A percentile compares a stretch with the other conserved stretches of the same genome.
Evolutionary conservation across 1,284 basidiomycete genomes (phyloP).

Genomic region (Puccinia triticina): DNA sequence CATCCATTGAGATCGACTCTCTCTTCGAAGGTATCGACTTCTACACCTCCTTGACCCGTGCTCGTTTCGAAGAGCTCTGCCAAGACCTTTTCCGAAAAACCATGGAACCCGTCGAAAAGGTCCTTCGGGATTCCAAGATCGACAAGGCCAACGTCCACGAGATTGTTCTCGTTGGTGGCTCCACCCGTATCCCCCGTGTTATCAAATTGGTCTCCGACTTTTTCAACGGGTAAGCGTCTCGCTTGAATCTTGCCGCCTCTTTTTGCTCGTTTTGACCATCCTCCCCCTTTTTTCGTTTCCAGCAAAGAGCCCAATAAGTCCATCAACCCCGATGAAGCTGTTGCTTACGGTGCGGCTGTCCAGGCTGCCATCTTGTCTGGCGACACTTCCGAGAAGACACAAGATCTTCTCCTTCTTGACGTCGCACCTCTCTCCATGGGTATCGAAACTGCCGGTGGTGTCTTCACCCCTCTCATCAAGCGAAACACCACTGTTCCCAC

Average conservation of each 20-base stretch:
- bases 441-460: slow-evolving; percentile 92
- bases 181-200: slow-evolving; percentile 97
- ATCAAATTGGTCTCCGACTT: slow-evolving; percentile 97
- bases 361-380: slow-evolving; percentile 98
- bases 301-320: slow-evolving; percentile 64
- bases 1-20: slow-evolving; percentile 97
- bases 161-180: slow-evolving; percentile 96
- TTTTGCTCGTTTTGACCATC: not conserved
- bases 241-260: not conserved
- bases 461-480: slow-evolving; percentile 96
- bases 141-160: slow-evolving; percentile 94
- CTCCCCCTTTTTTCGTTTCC: not conserved
- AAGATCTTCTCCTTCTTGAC: slow-evolving; percentile 94
- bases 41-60: slow-evolving; percentile 96
- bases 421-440: slow-evolving; percentile 91
- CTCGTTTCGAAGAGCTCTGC: slow-evolving; percentile 97
- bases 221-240: slow-evolving; percentile 74
- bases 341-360: slow-evolving; percentile 98
- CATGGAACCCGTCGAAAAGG: slow-evolving; percentile 97
- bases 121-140: slow-evolving; percentile 96
- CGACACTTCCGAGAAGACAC: slow-evolving; percentile 96
- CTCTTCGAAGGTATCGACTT: slow-evolving; percentile 98
- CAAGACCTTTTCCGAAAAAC: slow-evolving; percentile 96
- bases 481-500: slow-evolving; percentile 98
- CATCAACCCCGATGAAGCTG: slow-evolving; percentile 99